Base-by-base conservation (phyloP, 2,329 filamentous ascomycete genomes). In the Talaromyces sp. region DNA sequence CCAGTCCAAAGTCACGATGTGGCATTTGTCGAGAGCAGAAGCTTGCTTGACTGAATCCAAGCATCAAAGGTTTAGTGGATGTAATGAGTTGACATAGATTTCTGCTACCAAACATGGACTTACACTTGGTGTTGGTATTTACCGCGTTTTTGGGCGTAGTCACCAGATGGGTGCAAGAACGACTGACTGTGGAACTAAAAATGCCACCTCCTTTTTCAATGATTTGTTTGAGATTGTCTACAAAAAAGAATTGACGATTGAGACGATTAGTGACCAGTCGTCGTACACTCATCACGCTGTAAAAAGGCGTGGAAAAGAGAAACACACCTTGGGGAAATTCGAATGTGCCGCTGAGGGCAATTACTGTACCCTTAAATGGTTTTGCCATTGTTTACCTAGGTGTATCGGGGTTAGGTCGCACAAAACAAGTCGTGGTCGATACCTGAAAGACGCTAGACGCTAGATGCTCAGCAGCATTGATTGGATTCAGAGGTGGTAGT, bases 1-100 rank as follows among this genome's bases (percentile, higher is more conserved):
- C 88, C 87, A 90, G 27, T 83, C 76, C 0, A 86, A 72, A 14
- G 73, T 78, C 45, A 90, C 81, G 58, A 90, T 80, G 10, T 78
- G 80, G n/a, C 88, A 72, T 39, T 74, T 75, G 52, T 81, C 78
- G 22, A 77, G 69, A 19, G 77, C 71, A 2, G 82, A 85, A 24
- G 81, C 65, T 78, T 76, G 64, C 85, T 67, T 67, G 52, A 67
- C 70, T 72, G 60, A 19, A 22, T 13, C 9, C 33, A 43, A 16
- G 37, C 22, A 27, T 24, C 11, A 10, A 41, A 58, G 9, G 19
- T 13, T 59, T 59, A 59, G 37, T 43, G 6, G 45, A 9, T 24
- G 45, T 47, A 27, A 6, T 3, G n/a, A 19, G 10, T 37, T 22
- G 35, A 37, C 35, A 13, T 14, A 13, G 16, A 16, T 56, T 7